Conservation (phyloP, 768 basidiomycete species). For the Xanthoconium stramineum region DNA sequence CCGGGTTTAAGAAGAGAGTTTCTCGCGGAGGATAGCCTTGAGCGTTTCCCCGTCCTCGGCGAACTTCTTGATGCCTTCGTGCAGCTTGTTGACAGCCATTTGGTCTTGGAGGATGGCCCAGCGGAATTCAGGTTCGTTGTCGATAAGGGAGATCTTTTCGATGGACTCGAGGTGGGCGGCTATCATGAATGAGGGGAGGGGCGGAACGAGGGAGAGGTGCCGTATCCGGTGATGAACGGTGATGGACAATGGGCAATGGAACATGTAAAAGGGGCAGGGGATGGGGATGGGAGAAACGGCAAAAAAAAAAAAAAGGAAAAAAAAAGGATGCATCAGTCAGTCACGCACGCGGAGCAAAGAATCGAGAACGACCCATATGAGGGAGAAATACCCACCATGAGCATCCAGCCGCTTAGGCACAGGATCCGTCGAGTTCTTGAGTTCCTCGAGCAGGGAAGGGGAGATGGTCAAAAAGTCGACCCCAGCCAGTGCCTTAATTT, state of each 20-base stretch:
- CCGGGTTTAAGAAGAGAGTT: conserved; percentile 36
- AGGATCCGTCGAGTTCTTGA: conserved; percentile 71
- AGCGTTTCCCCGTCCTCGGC: conserved; percentile 92
- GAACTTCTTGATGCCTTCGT: conserved; percentile 98
- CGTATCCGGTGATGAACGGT: too few species aligned
- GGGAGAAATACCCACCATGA: conserved; percentile 38
- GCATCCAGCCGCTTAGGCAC: conserved; percentile 87
- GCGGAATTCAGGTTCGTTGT: conserved; percentile 96
- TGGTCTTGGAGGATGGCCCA: conserved; percentile 89
- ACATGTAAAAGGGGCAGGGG: not conserved
- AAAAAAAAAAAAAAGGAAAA: not conserved
- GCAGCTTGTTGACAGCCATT: conserved; percentile 98
- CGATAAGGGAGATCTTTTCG: conserved; percentile 79
- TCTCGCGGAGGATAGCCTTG: conserved; percentile 75
- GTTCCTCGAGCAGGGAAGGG: conserved; percentile 86
- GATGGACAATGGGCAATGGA: not conserved
- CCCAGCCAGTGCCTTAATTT: conserved; percentile 93
- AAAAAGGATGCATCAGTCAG: conserved; percentile 10
- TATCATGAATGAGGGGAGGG: too few species aligned
- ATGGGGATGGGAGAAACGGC: too few species aligned
- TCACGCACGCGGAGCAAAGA: not conserved
- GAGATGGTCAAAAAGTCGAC: conserved; percentile 98
- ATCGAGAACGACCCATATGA: conserved; percentile 1
- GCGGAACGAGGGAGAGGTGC: too few species aligned
- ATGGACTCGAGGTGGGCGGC: conserved; percentile 35